Evolutionary conservation across 495 filamentous ascomycete species (phyloP).

Genomic region (Talaromyces adpressus): DNA sequence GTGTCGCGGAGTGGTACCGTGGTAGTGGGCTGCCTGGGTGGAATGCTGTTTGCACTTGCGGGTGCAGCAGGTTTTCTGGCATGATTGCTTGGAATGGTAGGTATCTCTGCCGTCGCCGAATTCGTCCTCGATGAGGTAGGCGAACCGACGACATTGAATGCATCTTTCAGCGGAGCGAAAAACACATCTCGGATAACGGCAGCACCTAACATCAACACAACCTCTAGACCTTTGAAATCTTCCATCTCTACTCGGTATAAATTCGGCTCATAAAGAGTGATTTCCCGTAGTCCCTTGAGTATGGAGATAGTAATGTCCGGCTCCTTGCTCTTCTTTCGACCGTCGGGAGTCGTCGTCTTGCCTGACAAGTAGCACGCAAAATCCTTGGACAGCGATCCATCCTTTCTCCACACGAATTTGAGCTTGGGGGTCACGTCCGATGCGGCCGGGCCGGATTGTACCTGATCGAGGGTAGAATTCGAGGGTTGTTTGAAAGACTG

Average conservation of each 20-base stretch:
- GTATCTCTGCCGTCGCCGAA: not conserved
- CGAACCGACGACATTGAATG: slow-evolving; percentile 68
- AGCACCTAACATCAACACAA: slow-evolving; percentile 75
- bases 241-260: slow-evolving; percentile 85
- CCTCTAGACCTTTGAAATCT: slow-evolving; percentile 88
- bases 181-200: slow-evolving; percentile 85
- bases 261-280: slow-evolving; percentile 92
- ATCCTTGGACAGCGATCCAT: slow-evolving; percentile 78
- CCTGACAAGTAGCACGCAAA: slow-evolving; percentile 77
- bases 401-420: slow-evolving; percentile 85
- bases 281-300: slow-evolving; percentile 57
- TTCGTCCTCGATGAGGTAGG: slow-evolving; percentile 15
- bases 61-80: not conserved
- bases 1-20: slow-evolving; percentile 13
- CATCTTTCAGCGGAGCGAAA: slow-evolving; percentile 56
- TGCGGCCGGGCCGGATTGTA: slow-evolving; percentile 57
- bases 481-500: slow-evolving; percentile 77
- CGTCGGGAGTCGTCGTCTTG: slow-evolving; percentile 56
- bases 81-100: slow-evolving; percentile 5
- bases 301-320: slow-evolving; percentile 90
- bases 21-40: slow-evolving; percentile 5
- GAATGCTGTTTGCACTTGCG: not conserved
- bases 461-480: slow-evolving; percentile 66
- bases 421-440: slow-evolving; percentile 71
- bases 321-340: slow-evolving; percentile 70